Conservation (phyloP, 164 flowering plant species). For the Aristolochia californica region DNA sequence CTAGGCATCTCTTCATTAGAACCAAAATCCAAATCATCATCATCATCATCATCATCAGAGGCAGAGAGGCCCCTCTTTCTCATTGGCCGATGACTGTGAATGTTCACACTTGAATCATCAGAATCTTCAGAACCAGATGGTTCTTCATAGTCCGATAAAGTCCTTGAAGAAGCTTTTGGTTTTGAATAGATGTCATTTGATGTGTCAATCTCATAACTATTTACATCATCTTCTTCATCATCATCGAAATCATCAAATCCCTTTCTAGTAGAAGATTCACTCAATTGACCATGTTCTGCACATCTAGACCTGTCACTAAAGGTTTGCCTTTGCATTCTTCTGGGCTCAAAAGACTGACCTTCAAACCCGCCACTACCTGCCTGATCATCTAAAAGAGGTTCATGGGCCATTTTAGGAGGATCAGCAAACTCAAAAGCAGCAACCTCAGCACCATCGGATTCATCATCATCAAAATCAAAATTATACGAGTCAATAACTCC, state of each 20-base stretch:
- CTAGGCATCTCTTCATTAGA: conserved; percentile 56
- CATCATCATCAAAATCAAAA: conserved; percentile 91
- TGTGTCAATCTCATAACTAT: conserved; percentile 69
- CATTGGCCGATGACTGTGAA: conserved; percentile 12
- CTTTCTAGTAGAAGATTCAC: conserved; percentile 13
- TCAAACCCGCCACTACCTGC: conserved; percentile 15
- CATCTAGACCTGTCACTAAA: conserved; percentile 18
- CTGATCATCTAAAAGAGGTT: conserved; percentile 21
- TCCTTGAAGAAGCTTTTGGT: conserved; percentile 19
- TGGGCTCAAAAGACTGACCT: conserved; percentile 17
- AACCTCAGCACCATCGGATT: conserved; percentile 99
- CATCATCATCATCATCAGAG: conserved; percentile 28
- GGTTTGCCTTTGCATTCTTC: conserved; percentile 12
- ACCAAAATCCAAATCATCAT: conserved; percentile 26
- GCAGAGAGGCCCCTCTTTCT: conserved; percentile 21
- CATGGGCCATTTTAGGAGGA: conserved; percentile 37
- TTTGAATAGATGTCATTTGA: conserved; percentile 15
- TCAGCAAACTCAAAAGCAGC: conserved; percentile 98
- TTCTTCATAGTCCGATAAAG: conserved; percentile 38
- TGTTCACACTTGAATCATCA: conserved; percentile 17
- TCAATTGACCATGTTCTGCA: conserved; percentile 19
- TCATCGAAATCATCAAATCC: conserved; percentile 97
- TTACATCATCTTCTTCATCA: conserved; percentile 72
- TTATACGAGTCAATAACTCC: conserved; percentile 85
- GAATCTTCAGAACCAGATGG: conserved; percentile 41